These are phyloP conservation scores for Leucosporidium creatinivorum DNA, from an alignment of 768 basidiomycete species.

Conservation along the genomic window DNA sequence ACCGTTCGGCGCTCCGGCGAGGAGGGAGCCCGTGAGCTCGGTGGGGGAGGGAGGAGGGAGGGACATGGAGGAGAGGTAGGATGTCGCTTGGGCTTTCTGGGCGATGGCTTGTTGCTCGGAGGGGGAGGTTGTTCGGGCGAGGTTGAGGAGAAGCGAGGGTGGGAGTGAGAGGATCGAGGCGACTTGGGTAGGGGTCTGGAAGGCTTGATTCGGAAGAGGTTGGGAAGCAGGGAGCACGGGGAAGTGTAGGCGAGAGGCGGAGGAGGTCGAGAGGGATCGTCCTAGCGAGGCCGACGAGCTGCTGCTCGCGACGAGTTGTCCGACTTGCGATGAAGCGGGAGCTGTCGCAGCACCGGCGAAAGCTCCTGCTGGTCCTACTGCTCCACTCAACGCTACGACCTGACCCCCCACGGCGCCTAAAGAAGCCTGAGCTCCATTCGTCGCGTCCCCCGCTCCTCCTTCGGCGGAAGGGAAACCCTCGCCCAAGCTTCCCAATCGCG, in stretches of 20 bases:
- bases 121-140: slow-evolving; percentile 23
- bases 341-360: too few relatives aligned
- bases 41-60: slow-evolving; percentile 33
- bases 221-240: slow-evolving; percentile 25
- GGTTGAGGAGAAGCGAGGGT: slow-evolving; percentile 24
- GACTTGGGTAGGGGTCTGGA: slow-evolving; percentile 27
- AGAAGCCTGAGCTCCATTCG: too few relatives aligned
- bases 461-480: too few relatives aligned
- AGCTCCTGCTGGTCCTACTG: too few relatives aligned
- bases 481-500: too few relatives aligned
- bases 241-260: slow-evolving; percentile 2
- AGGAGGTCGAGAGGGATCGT: too few relatives aligned
- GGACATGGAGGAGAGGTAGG: slow-evolving; percentile 27
- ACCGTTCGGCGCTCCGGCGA: slow-evolving; percentile 1
- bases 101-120: slow-evolving; percentile 19
- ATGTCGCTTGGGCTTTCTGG: background rate
- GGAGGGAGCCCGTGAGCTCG: slow-evolving; percentile 7
- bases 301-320: too few relatives aligned
- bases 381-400: too few relatives aligned
- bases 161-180: slow-evolving; percentile 32
- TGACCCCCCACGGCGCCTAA: too few relatives aligned
- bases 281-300: too few relatives aligned
- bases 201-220: slow-evolving; percentile 18
- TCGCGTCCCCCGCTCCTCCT: too few relatives aligned
- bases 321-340: too few relatives aligned